These are phyloP conservation scores for Botryotinia globosa DNA, from an alignment of 2,329 filamentous ascomycete genomes.

Conservation along the genomic window DNA sequence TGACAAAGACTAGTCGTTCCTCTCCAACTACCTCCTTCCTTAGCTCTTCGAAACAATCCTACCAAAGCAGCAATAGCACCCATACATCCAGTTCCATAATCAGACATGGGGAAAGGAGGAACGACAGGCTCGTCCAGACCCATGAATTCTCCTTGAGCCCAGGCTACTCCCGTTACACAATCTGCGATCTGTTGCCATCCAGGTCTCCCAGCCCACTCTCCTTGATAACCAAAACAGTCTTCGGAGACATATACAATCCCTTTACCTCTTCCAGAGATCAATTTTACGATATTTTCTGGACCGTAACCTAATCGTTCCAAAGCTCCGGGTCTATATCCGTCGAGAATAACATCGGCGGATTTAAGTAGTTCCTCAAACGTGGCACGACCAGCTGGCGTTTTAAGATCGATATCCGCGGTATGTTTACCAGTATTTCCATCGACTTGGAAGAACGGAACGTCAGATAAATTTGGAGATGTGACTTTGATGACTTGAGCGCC, in stretches of 20 bases:
- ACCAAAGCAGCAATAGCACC: constrained; percentile 65
- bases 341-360: constrained; percentile 63
- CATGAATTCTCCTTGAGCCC: constrained; percentile 58
- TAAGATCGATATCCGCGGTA: constrained; percentile 61
- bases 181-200: constrained; percentile 75
- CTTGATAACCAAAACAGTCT: constrained; percentile 67
- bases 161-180: constrained; percentile 34
- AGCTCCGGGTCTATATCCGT: constrained; percentile 67
- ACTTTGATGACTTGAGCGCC: constrained; percentile 73
- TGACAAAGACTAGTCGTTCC: constrained; percentile 63
- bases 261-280: constrained; percentile 54
- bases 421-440: constrained; percentile 73
- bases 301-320: constrained; percentile 63
- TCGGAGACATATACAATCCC: constrained; percentile 68
- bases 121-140: constrained; percentile 61
- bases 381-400: constrained; percentile 50
- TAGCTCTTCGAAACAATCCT: constrained; percentile 61
- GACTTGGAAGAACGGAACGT: constrained; percentile 70
- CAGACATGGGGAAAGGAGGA: constrained; percentile 61
- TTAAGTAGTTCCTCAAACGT: constrained; percentile 58
- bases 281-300: constrained; percentile 49
- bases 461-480: constrained; percentile 64
- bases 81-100: constrained; percentile 71
- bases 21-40: constrained; percentile 62
- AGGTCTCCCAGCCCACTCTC: constrained; percentile 60